phyloP scores from a whole-genome alignment of 108 stramenopile species.

The Cyclotella choctawhatcheeana region DNA sequence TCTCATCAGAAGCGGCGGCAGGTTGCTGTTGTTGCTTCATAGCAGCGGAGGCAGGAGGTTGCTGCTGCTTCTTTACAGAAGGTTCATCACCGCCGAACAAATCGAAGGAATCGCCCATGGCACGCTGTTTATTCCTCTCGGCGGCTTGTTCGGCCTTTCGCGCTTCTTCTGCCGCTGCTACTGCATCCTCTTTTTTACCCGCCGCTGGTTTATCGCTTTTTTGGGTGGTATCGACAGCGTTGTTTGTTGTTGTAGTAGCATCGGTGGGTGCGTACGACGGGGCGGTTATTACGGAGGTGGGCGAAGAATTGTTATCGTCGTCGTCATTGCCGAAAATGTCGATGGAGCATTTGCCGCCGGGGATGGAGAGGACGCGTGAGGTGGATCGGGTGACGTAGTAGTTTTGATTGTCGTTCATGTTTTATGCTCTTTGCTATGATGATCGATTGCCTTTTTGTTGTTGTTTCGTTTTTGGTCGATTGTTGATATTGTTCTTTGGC shows the following conservation, averaged over 20 bases:
- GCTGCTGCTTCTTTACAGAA: neutral
- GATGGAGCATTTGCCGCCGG: constrained; percentile 65
- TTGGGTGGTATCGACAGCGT: no score
- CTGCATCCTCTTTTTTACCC: no score
- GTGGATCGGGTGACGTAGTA: constrained; percentile 72
- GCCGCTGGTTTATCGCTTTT: no score
- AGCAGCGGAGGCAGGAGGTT: neutral
- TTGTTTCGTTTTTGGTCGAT: no score
- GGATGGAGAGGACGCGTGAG: constrained; percentile 63
- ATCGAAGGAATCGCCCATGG: constrained; percentile 10
- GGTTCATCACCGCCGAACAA: neutral
- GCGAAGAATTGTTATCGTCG: neutral
- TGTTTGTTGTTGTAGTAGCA: no score
- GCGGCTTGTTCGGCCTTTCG: no score
- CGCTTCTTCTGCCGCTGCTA: no score
- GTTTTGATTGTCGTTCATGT: constrained; percentile 86
- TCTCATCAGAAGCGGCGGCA: no score
- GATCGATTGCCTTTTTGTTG: no score
- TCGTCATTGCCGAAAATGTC: constrained; percentile 33
- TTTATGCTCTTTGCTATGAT: no score
- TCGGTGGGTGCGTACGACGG: neutral
- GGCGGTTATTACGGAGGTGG: neutral
- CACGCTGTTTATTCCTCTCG: constrained; percentile 20
- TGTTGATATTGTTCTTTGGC: no score
- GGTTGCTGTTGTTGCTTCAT: constrained; percentile 3